phyloP scores from a whole-genome alignment of 257 asterid species.

The Prunella vulgaris region DNA sequence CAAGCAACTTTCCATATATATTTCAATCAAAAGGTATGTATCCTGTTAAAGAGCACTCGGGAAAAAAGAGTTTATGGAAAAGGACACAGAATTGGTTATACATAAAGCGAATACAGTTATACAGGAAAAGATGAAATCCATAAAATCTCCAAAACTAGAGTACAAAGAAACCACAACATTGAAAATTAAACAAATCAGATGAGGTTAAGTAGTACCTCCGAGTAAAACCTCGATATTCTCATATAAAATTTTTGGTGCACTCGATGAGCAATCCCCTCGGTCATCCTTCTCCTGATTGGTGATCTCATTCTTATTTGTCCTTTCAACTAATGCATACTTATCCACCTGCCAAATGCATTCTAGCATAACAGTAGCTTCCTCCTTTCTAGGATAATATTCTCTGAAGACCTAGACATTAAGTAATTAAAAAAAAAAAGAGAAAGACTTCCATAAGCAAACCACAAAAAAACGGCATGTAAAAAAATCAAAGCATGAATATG shows the following conservation, averaged over 20 bases:
- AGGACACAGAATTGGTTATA: neutral
- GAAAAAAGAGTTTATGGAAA: too few relatives aligned
- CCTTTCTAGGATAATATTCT: constrained; percentile 73
- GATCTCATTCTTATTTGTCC: constrained; percentile 32
- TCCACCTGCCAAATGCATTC: constrained; percentile 73
- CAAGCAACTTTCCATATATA: neutral
- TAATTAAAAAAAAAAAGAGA: constrained; percentile 7
- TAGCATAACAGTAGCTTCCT: constrained; percentile 36
- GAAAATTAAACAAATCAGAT: neutral
- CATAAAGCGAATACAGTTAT: neutral
- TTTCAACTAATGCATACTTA: constrained; percentile 61
- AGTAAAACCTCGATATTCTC: constrained; percentile 61
- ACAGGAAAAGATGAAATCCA: neutral
- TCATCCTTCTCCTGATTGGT: constrained; percentile 36
- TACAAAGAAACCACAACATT: neutral
- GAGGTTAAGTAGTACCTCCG: constrained; percentile 52
- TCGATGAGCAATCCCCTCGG: constrained; percentile 24
- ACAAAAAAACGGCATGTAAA: neutral
- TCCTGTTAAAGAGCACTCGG: neutral
- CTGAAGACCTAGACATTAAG: constrained; percentile 54
- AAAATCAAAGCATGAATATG: neutral
- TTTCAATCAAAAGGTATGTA: neutral
- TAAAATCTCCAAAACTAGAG: neutral
- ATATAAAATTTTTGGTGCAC: constrained; percentile 44
- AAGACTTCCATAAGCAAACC: constrained; percentile 15